A percentile compares a stretch with the other conserved stretches of the same genome.
Evolutionary conservation across 345 rosid genomes (phyloP).

Genomic region (Populus deltoides): DNA sequence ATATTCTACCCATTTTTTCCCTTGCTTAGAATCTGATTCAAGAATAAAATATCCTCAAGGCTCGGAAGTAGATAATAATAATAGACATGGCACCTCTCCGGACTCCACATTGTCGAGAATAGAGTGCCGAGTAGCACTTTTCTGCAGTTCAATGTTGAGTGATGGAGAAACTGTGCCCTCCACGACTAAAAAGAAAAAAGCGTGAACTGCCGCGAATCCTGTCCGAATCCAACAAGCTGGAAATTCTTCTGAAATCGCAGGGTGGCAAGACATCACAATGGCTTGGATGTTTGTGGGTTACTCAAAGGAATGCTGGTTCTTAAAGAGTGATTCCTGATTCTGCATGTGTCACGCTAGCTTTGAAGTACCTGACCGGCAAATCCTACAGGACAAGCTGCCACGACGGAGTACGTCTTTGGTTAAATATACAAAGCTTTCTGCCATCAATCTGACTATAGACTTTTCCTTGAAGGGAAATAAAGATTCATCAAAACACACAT

Average conservation of each 20-base stretch:
- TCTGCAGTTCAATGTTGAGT: not conserved
- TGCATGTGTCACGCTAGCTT: not conserved
- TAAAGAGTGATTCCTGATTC: not conserved
- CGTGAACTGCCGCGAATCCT: not conserved
- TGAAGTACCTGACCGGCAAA: not conserved
- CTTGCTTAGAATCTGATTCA: too few species aligned
- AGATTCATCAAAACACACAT: not conserved
- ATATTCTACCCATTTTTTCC: too few species aligned
- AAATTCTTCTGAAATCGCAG: not conserved
- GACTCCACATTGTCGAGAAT: not conserved
- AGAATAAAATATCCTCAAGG: not conserved
- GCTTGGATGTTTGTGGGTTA: not conserved
- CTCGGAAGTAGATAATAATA: not conserved
- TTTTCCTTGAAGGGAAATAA: not conserved
- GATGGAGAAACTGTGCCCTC: not conserved
- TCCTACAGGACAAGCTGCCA: not conserved
- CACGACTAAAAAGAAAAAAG: not conserved
- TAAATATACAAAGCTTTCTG: not conserved
- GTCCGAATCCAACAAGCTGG: not conserved
- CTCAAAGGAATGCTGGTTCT: not conserved
- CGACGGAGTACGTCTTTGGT: not conserved
- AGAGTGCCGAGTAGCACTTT: not conserved
- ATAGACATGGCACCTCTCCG: not conserved
- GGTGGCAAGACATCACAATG: not conserved
- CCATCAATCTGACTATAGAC: not conserved